phyloP scores from a whole-genome alignment of 805 yeast species.

The Lipomyces japonicus region DNA sequence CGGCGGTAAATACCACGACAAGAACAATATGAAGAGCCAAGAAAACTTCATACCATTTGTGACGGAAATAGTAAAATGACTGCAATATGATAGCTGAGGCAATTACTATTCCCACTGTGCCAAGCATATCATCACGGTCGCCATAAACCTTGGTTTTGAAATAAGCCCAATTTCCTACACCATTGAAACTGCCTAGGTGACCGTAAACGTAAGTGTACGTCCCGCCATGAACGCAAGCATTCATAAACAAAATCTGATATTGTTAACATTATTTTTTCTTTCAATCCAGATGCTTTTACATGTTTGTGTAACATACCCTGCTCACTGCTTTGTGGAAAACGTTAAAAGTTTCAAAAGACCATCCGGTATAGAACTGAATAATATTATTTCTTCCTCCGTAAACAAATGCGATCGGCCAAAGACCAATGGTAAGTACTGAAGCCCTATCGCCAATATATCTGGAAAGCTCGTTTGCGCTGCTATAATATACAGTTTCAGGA shows the following conservation, averaged over 20 bases:
- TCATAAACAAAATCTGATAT: not conserved
- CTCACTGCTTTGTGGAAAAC: slow-evolving; percentile 64
- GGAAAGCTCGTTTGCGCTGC: not conserved
- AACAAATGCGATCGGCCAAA: slow-evolving; percentile 53
- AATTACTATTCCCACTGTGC: slow-evolving; percentile 41
- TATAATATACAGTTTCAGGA: slow-evolving; percentile 4
- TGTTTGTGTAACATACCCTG: slow-evolving; percentile 46
- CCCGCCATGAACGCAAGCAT: slow-evolving; percentile 49
- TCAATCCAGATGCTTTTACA: too few relatives aligned
- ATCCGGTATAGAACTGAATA: slow-evolving; percentile 57
- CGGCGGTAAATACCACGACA: slow-evolving; percentile 51
- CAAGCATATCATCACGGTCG: slow-evolving; percentile 31
- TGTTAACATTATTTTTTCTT: too few relatives aligned
- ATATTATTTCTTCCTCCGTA: slow-evolving; percentile 75
- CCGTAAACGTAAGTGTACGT: slow-evolving; percentile 48
- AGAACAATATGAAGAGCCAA: slow-evolving; percentile 53
- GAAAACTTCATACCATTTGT: slow-evolving; percentile 53
- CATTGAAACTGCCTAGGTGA: slow-evolving; percentile 25
- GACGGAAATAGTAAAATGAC: slow-evolving; percentile 4
- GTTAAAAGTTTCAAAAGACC: slow-evolving; percentile 59
- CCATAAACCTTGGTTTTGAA: slow-evolving; percentile 29
- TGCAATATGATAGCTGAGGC: not conserved
- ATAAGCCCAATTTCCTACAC: slow-evolving; percentile 35
- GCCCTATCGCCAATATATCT: slow-evolving; percentile 24
- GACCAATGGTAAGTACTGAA: slow-evolving; percentile 29